Percentiles rank a stretch among this genome's conserved stretches.
These are phyloP conservation scores for Fusarium sp. DNA, from an alignment of 2,329 filamentous ascomycete species.

Conservation along the genomic window DNA sequence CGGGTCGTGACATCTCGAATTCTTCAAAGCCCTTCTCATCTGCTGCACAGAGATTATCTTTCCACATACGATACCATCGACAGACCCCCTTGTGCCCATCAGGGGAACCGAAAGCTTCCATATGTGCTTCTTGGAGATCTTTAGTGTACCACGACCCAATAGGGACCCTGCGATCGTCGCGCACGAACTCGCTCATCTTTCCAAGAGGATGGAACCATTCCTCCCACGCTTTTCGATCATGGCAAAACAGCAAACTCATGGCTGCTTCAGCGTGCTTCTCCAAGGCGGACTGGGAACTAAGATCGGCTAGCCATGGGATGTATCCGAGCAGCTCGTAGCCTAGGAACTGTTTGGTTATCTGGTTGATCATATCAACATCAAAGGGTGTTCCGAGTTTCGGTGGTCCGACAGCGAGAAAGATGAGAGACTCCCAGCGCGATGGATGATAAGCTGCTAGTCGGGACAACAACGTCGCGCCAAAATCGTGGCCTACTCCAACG, in stretches of 20 bases:
- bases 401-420: slow-evolving; percentile 52
- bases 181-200: slow-evolving; percentile 50
- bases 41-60: slow-evolving; percentile 44
- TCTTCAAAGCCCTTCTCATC: slow-evolving; percentile 46
- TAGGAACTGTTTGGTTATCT: slow-evolving; percentile 48
- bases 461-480: slow-evolving; percentile 52
- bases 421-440: slow-evolving; percentile 32
- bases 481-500: slow-evolving; percentile 59
- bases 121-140: slow-evolving; percentile 42
- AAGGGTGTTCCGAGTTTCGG: slow-evolving; percentile 48
- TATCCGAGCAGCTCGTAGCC: slow-evolving; percentile 53
- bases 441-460: slow-evolving; percentile 49
- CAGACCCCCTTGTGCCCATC: slow-evolving; percentile 51
- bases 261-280: slow-evolving; percentile 45
- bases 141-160: slow-evolving; percentile 48
- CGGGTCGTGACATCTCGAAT: slow-evolving; percentile 35
- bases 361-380: slow-evolving; percentile 51
- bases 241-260: slow-evolving; percentile 51
- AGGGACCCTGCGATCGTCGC: slow-evolving; percentile 31
- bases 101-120: slow-evolving; percentile 37
- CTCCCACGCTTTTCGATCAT: slow-evolving; percentile 43
- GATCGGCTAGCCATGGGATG: slow-evolving; percentile 47
- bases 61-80: slow-evolving; percentile 52
- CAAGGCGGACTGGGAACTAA: slow-evolving; percentile 31
- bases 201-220: slow-evolving; percentile 48